phyloP scores from a whole-genome alignment of 225 moss, liverwort and hornwort species.

The Physcomitrellopsis africana region DNA sequence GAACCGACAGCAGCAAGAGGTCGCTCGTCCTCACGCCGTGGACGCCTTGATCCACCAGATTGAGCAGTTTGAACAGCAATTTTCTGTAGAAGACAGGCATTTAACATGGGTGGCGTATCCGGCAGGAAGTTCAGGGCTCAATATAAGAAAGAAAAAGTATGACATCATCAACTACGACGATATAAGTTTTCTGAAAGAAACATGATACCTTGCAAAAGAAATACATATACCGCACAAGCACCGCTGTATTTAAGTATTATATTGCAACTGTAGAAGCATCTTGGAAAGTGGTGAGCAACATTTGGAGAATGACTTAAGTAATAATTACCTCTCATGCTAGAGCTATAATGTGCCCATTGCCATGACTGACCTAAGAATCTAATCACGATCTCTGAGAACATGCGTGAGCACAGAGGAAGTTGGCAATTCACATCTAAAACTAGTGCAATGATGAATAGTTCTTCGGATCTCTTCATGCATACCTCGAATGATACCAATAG shows the following conservation, averaged over 20 bases:
- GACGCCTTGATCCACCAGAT: constrained; percentile 84
- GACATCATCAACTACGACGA: background rate
- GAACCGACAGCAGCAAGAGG: constrained; percentile 59
- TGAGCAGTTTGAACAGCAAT: constrained; percentile 93
- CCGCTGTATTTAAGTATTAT: background rate
- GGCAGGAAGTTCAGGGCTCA: background rate
- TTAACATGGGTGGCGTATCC: background rate
- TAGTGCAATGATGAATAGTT: background rate
- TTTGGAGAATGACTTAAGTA: background rate
- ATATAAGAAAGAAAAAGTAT: background rate
- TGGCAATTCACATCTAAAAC: background rate
- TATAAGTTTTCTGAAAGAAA: no score
- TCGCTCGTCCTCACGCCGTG: constrained; percentile 85
- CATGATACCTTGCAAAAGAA: no score
- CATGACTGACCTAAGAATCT: background rate
- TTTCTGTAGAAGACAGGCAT: constrained; percentile 49
- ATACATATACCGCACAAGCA: no score
- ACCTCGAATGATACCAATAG: constrained; percentile 86
- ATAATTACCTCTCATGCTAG: background rate
- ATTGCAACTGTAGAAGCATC: background rate
- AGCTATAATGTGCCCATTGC: background rate
- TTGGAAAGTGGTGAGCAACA: background rate
- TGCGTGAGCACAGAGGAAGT: background rate
- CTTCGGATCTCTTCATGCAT: background rate
- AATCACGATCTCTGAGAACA: background rate